Conservation (phyloP, 2,329 filamentous ascomycete genomes). For the Calonectria pseudoturangicola region DNA sequence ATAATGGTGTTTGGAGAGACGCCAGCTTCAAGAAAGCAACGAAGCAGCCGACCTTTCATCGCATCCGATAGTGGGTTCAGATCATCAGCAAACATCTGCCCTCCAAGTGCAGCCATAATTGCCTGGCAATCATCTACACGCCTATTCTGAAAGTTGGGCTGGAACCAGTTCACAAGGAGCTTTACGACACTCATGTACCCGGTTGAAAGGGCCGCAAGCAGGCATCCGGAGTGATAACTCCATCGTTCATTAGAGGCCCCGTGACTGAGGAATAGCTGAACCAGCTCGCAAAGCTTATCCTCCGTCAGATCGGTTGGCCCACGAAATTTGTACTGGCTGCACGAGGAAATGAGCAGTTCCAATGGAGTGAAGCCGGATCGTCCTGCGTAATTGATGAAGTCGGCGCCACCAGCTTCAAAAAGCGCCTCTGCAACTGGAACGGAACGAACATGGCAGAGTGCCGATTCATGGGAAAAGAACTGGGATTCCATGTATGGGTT, state of each 20-base stretch:
- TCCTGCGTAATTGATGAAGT: not conserved
- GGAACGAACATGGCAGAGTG: constrained; percentile 5
- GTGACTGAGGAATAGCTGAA: not conserved
- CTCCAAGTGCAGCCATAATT: not conserved
- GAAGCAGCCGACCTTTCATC: not conserved
- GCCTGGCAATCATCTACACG: not conserved
- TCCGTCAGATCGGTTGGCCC: not conserved
- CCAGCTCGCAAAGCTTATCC: not conserved
- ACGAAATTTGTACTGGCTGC: not conserved
- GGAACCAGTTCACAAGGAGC: constrained; percentile 1
- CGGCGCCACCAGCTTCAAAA: not conserved
- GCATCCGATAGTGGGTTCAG: not conserved
- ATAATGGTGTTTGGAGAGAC: not conserved
- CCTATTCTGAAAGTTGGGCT: not conserved
- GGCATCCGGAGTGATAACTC: not conserved
- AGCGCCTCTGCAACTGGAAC: not conserved
- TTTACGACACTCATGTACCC: constrained; percentile 25
- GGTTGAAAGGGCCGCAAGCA: constrained; percentile 24
- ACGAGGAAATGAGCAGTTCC: constrained; percentile 5
- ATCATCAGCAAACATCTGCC: not conserved
- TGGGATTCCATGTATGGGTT: no score
- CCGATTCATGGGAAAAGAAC: not conserved
- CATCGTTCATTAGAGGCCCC: not conserved
- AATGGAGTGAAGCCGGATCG: not conserved
- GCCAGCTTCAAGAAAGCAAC: not conserved